Conservation (phyloP, 768 basidiomycete species). For the Guyanaporus albipodus region DNA sequence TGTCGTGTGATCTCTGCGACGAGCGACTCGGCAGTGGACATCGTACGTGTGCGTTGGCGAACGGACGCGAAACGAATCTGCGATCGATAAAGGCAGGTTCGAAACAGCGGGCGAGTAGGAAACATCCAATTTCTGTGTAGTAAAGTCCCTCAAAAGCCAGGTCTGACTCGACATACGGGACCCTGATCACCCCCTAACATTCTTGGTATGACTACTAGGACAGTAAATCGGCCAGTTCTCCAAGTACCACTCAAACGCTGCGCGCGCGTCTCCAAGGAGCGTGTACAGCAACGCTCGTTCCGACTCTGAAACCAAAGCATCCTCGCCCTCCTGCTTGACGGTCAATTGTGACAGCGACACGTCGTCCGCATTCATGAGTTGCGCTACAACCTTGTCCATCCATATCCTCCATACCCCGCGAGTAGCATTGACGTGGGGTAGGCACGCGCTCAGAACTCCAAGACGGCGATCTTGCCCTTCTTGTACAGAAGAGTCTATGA, state of each 20-base stretch:
- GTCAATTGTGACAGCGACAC: slow-evolving; percentile 6
- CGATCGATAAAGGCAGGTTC: slow-evolving; percentile 35
- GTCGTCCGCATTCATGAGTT: slow-evolving; percentile 11
- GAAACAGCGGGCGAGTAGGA: slow-evolving; percentile 14
- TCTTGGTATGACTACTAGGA: background rate
- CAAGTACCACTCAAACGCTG: slow-evolving; percentile 22
- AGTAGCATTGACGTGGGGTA: slow-evolving; percentile 12
- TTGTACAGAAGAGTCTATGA: slow-evolving; percentile 3
- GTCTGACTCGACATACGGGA: slow-evolving; percentile 22
- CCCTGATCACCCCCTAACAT: slow-evolving; percentile 20
- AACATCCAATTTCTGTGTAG: slow-evolving; percentile 14
- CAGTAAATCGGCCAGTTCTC: slow-evolving; percentile 7
- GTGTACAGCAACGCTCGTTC: slow-evolving; percentile 13
- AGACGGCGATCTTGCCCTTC: slow-evolving; percentile 18
- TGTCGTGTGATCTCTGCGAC: slow-evolving; percentile 54
- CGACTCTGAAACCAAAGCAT: slow-evolving; percentile 1
- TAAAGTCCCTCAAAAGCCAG: slow-evolving; percentile 3
- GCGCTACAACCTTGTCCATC: slow-evolving; percentile 19
- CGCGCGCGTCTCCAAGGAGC: slow-evolving; percentile 20
- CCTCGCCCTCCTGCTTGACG: slow-evolving; percentile 1
- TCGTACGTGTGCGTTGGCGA: slow-evolving; percentile 24
- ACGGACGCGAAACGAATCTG: slow-evolving; percentile 10
- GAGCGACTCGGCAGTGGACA: slow-evolving; percentile 43
- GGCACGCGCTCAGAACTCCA: slow-evolving; percentile 14
- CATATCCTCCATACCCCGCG: slow-evolving; percentile 20